These are phyloP conservation scores for Extremus antarcticus DNA, from an alignment of 495 filamentous ascomycete genomes.

Conservation along the genomic window DNA sequence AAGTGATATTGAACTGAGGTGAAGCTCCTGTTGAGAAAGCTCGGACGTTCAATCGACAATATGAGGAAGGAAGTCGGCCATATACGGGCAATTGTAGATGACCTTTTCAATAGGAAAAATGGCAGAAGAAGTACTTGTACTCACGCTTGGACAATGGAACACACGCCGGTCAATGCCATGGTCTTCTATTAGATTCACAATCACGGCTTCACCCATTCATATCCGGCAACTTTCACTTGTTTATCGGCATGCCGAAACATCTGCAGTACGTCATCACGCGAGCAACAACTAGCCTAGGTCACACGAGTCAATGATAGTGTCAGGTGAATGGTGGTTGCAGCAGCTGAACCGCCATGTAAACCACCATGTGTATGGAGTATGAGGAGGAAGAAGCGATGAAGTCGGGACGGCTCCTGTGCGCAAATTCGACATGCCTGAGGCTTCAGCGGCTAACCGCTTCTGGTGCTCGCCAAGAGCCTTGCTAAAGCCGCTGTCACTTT, in stretches of 20 bases:
- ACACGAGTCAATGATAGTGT: no score
- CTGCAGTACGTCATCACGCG: neutral
- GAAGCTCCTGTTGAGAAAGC: neutral
- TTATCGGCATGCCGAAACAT: neutral
- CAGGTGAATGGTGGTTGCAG: no score
- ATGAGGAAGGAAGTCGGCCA: neutral
- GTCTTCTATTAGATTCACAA: neutral
- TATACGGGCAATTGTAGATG: neutral
- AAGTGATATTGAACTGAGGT: neutral
- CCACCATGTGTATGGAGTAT: neutral
- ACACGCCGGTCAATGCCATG: neutral
- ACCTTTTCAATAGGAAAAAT: neutral
- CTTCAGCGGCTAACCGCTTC: neutral
- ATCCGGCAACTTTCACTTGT: neutral
- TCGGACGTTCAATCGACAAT: neutral
- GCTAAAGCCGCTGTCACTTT: slow-evolving; percentile 1
- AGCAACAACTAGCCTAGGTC: no score
- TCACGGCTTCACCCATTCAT: neutral
- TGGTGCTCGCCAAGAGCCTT: no score
- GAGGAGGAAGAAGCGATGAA: neutral
- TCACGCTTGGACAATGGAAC: neutral
- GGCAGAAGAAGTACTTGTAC: neutral
- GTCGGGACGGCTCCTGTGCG: no score
- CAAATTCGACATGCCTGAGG: no score
- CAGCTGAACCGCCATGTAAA: neutral